These are phyloP conservation scores for Colletotrichum higginsianum DNA, from an alignment of 2,329 filamentous ascomycete genomes.

Conservation along the genomic window DNA sequence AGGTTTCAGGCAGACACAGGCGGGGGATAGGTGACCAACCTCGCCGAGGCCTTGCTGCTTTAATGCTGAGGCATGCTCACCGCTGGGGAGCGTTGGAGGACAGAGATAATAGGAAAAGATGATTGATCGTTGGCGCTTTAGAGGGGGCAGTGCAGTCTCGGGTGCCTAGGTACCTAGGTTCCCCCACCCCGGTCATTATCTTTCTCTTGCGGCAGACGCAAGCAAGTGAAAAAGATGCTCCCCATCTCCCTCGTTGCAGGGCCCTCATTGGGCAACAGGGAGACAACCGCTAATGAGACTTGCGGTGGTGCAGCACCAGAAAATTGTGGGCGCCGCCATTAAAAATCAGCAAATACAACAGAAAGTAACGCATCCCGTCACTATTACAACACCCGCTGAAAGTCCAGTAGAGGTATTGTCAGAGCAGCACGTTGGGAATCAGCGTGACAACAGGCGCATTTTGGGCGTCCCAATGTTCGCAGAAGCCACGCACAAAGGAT, in stretches of 20 bases:
- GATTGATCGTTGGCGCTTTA: neutral
- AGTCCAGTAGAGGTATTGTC: slow-evolving; percentile 37
- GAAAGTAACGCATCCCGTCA: slow-evolving; percentile 28
- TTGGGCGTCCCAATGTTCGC: neutral
- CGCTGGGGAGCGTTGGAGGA: no score
- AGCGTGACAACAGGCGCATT: slow-evolving; percentile 3
- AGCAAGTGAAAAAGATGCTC: neutral
- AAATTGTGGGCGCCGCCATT: slow-evolving; percentile 36
- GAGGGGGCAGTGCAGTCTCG: slow-evolving; percentile 16
- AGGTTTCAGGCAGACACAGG: slow-evolving; percentile 30
- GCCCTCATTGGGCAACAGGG: slow-evolving; percentile 38
- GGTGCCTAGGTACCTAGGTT: neutral
- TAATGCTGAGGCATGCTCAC: slow-evolving; percentile 8
- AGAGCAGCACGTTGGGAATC: slow-evolving; percentile 34
- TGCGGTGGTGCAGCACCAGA: slow-evolving; percentile 17
- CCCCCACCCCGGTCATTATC: slow-evolving; percentile 19
- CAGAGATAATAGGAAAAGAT: neutral
- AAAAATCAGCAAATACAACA: slow-evolving; percentile 8
- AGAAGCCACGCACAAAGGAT: slow-evolving; percentile 27
- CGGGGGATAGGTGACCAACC: slow-evolving; percentile 23
- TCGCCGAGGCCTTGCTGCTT: slow-evolving; percentile 31
- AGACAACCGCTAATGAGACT: slow-evolving; percentile 29
- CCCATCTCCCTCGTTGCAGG: slow-evolving; percentile 21
- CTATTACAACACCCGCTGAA: slow-evolving; percentile 48
- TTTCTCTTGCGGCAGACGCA: slow-evolving; percentile 5